Evolutionary conservation across 192 early-diverging fungal species (phyloP), one percentile per base, ranked within the genome.

Genomic region (Coemansia sp.): DNA sequence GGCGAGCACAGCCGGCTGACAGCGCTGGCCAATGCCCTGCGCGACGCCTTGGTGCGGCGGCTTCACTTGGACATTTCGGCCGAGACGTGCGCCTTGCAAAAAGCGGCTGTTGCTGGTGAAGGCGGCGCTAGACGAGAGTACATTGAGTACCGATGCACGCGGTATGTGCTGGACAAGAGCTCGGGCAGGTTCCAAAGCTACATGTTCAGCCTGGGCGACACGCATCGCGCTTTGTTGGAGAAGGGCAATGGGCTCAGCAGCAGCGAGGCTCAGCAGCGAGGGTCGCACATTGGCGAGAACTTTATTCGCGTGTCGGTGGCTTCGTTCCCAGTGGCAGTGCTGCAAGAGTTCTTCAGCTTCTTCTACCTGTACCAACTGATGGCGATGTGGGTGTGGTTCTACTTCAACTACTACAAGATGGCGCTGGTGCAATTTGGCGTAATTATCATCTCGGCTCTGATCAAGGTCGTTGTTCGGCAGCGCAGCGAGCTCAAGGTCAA

Each of bases 101-200:
- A 66, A 2, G 85, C 86, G 3, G 51, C 66, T 18, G 75, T 75
- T 18, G 75, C 73, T 15, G 82, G 78, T 8, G 74, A 76, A 16
- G 44, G 24, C 2, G 63, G 42, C 44, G 34, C 13, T 22, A 22
- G 24, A 59, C 60, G 70, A 16, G 72, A 74, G 11, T 94, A 86
- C 70, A 88, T 95, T 67, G 92, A 94, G 78, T 90, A 89, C 70
- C 89, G 91, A 71, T 93, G 91, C 78, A 89, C 92, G 34, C 88
- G 92, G 34, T 95, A 95, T 66, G 88, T 94, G 27, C 88, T 87
- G 66, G 85, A 89, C 60, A 66, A 79, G 10, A 67, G 68, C 18
- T 59, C 75, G 11, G 74, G 67, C 40, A 24, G 34, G 8, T 94
- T 92, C 75, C 86, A 84, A 46, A 87, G 89, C 40, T 85, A 86